Evolutionary conservation across 2,329 filamentous ascomycete genomes (phyloP), one percentile per base, ranked within the genome.

Genomic region (Domatiomyces catenatus): DNA sequence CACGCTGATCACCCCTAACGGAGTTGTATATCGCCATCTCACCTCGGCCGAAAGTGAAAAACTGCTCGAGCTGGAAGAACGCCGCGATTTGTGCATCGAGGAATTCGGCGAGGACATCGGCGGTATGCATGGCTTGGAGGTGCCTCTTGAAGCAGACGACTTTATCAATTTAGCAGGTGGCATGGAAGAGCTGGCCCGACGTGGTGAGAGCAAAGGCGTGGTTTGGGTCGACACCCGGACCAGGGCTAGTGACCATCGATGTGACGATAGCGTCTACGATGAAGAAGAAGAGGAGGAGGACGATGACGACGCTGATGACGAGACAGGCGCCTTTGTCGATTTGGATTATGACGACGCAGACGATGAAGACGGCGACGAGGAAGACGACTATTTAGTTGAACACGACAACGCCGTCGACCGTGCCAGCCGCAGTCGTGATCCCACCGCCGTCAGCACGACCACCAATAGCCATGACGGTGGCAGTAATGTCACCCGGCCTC

Each of bases 1-100:
- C 36, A 68, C 67, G 48, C 58, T 73, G 22, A 67, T 73, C 48
- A 72, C 67, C 8, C 70, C 71, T 10, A 63, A 65, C 20, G 70
- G 71, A 2, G 67, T 64, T 49, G 64, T 72, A 3, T 59, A 73
- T 20, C 66, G 66, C 44, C 69, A 72, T 55, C 57, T 74, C 10
- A 66, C 66, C 3, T 54, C 61, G 2, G 68, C 70, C n/a, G 71
- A 73, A 56, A 69, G 71, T 52, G 65, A 70, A 17, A 65, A 64
- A 19, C 69, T 71, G 43, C 61, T 73, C 1, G 63, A 64, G n/a
- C 60, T 73, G 5, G 69, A 72, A 55, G 68, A 67, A 51, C 63
- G 60, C 49, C 18, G 56, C 60, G 8, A 66, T 66, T 52, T 61
- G 59, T 39, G 64, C 63, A 44, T 63, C 3, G 58, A 67, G 48